These are phyloP conservation scores for Strombidium stylifer DNA, from an alignment of 73 alveolate species.

Conservation along the genomic window DNA sequence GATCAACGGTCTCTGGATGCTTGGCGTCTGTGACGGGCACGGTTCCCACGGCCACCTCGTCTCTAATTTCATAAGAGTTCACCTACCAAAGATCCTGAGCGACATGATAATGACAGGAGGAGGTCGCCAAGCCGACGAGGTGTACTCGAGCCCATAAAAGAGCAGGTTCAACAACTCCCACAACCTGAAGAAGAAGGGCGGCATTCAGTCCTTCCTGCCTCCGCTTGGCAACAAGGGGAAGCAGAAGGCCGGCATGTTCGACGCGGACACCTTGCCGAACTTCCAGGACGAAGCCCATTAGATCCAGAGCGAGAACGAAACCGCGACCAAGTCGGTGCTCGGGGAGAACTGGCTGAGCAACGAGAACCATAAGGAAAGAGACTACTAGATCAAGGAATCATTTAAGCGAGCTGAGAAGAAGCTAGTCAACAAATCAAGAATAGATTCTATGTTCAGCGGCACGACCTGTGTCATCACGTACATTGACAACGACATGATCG, in stretches of 20 bases:
- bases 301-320: too few relatives aligned
- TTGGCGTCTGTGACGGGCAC: conserved; percentile 98
- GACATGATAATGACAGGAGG: background rate
- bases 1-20: conserved; percentile 66
- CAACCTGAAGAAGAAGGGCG: background rate
- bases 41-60: conserved; percentile 96
- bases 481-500: conserved; percentile 14
- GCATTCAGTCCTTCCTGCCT: background rate
- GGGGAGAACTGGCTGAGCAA: conserved; percentile 4
- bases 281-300: too few relatives aligned
- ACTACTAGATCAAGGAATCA: conserved; percentile 21
- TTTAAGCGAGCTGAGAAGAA: conserved; percentile 1
- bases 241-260: too few relatives aligned
- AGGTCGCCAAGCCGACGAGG: too few relatives aligned
- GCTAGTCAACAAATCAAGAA: conserved; percentile 4
- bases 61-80: conserved; percentile 76
- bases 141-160: too few relatives aligned
- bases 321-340: background rate
- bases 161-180: too few relatives aligned
- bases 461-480: conserved; percentile 31
- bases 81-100: conserved; percentile 53
- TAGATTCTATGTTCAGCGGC: conserved; percentile 46
- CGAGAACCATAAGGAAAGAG: background rate
- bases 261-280: too few relatives aligned
- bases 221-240: too few relatives aligned